Evolutionary conservation across 169 alveolate genomes (phyloP), one percentile per base, ranked within the genome.

Genomic region (Cryptosporidium baileyi): DNA sequence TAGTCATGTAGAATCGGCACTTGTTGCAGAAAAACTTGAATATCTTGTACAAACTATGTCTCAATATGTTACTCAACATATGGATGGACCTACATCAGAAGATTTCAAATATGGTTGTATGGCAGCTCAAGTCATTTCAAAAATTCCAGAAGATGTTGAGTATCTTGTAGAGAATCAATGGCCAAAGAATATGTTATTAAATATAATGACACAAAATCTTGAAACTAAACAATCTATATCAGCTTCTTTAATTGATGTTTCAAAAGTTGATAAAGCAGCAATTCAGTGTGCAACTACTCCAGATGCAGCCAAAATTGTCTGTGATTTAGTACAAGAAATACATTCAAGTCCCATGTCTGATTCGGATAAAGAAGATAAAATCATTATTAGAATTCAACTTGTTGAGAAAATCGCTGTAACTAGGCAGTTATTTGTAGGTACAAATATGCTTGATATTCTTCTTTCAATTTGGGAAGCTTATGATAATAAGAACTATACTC

Each of bases 361-460:
- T 1, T 1, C 57, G 13, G 52, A 51, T 3, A 74, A 40, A 24
- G 67, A 57, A n/a, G 85, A 74, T 3, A 3, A 41, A 17, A 6
- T 74, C 57, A 43, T 22, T 19, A 28, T 57, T 17, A 44, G 85
- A 0, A 34, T 74, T 61, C 79, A 91, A 40, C 63, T 93, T 40
- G 90, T 93, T 26, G 96, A 92, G 49, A 91, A 91, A 45, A 91
- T 93, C 24, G 96, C 96, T 0, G 80, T 91, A 5, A 93, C 90
- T 88, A 80, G 96, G 47, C 91, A 91, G 60, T 82, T 92, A n/a
- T 93, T 90, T 43, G 90, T 91, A 47, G 89, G 90, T 34, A 81
- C 95, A 17, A 82, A 88, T 47, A 93, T 92, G 38, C 88, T 93
- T 34, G 80, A 81, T 44, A 82, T 90, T 41, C 81, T 92, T 44